Conservation (phyloP, 2,329 filamentous ascomycete species). For the Rhytidhysteron rufulum region DNA sequence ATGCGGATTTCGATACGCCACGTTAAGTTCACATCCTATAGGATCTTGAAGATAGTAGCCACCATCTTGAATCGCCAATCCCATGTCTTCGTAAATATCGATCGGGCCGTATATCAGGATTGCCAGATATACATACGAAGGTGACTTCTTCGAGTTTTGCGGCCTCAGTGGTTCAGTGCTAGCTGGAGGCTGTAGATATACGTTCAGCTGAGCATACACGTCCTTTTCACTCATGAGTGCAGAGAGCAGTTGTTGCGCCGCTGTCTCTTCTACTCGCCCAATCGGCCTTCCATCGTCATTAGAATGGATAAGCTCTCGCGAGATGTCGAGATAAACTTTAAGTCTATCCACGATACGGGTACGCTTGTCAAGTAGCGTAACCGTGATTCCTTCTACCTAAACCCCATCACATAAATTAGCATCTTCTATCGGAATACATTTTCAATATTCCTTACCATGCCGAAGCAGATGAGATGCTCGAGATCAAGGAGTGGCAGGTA, state of each 20-base stretch:
- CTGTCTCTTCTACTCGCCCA: background rate
- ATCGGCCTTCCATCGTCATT: background rate
- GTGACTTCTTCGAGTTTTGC: background rate
- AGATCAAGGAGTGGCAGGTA: too few relatives aligned
- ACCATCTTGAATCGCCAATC: constrained; percentile 18
- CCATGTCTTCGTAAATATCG: constrained; percentile 17
- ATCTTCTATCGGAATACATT: too few relatives aligned
- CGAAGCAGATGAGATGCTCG: too few relatives aligned
- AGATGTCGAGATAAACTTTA: background rate
- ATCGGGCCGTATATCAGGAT: constrained; percentile 15
- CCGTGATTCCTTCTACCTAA: background rate
- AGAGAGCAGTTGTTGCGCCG: background rate
- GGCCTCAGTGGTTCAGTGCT: background rate
- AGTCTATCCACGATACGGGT: background rate
- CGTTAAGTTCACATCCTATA: constrained; percentile 14
- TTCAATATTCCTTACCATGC: constrained; percentile 11
- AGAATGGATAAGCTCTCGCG: background rate
- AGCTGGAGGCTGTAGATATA: background rate
- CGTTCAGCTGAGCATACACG: background rate
- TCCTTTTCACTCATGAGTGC: background rate
- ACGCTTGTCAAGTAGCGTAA: background rate
- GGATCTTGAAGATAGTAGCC: constrained; percentile 22
- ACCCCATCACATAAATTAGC: too few relatives aligned
- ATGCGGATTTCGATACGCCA: constrained; percentile 23
- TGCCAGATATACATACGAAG: background rate